These are phyloP conservation scores for Triangularia setosa DNA, from an alignment of 2,329 filamentous ascomycete species.

Conservation along the genomic window DNA sequence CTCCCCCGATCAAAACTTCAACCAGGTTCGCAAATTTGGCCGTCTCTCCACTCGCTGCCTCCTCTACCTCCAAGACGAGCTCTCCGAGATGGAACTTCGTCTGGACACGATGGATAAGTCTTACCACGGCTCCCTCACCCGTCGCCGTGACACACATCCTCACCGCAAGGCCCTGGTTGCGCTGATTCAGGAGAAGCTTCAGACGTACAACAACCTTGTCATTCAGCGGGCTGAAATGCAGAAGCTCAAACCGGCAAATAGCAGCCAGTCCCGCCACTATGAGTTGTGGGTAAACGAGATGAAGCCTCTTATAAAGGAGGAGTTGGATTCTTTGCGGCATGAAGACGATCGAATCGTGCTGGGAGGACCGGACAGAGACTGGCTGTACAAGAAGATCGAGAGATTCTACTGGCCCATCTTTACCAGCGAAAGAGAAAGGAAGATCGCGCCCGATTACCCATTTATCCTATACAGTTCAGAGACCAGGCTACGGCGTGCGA, in stretches of 20 bases:
- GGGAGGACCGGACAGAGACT: not conserved
- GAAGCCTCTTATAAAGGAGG: not conserved
- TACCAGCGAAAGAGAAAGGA: not conserved
- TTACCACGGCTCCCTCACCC: not conserved
- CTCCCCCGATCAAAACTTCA: not conserved
- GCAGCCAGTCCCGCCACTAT: not conserved
- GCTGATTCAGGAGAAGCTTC: not conserved
- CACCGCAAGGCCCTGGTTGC: not conserved
- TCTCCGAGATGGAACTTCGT: not conserved
- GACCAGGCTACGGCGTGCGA: not conserved
- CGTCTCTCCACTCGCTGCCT: not conserved
- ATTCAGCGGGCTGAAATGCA: not conserved
- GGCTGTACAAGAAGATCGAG: not conserved
- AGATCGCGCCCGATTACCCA: not conserved
- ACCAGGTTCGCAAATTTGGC: not conserved
- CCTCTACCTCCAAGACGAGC: not conserved
- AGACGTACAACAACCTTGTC: not conserved
- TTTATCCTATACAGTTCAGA: not conserved
- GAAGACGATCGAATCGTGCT: not conserved
- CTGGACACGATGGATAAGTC: not conserved
- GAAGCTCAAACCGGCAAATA: not conserved
- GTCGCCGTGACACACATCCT: not conserved
- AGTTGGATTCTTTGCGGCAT: not conserved
- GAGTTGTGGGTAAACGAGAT: not conserved
- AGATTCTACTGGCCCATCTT: not conserved